Percentiles rank a stretch among this genome's conserved stretches.
Evolutionary conservation across 169 alveolate species (phyloP).

Genomic region (Babesia divergens): DNA sequence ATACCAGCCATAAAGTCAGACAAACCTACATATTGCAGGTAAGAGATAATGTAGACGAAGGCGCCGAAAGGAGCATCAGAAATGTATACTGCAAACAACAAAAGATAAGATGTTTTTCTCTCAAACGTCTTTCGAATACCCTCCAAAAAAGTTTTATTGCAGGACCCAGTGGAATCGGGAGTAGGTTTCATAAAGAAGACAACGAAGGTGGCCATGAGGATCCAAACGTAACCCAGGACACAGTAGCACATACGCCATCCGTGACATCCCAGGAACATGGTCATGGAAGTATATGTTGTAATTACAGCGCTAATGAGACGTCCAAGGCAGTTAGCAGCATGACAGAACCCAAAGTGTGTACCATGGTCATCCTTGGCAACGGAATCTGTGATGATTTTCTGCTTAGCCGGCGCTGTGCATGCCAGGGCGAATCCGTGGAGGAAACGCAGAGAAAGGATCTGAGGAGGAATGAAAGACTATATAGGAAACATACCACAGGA

Average conservation of each 20-base stretch:
- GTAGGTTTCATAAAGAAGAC: neutral
- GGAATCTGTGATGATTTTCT: constrained; percentile 31
- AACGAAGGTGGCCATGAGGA: neutral
- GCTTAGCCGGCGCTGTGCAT: constrained; percentile 40
- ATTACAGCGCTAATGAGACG: constrained; percentile 25
- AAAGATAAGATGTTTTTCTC: neutral
- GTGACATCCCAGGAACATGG: neutral
- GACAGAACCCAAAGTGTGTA: constrained; percentile 39
- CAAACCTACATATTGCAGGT: constrained; percentile 85
- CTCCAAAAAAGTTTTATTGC: neutral
- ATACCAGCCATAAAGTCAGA: constrained; percentile 83
- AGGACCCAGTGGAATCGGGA: too few relatives aligned
- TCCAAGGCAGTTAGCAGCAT: constrained; percentile 35
- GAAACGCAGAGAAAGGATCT: constrained; percentile 37
- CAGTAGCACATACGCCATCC: constrained; percentile 48
- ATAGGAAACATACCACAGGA: constrained; percentile 23
- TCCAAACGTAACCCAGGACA: constrained; percentile 9
- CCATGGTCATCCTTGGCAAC: neutral
- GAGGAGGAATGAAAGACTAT: neutral
- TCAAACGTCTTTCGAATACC: neutral
- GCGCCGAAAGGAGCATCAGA: constrained; percentile 89
- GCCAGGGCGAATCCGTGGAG: constrained; percentile 53
- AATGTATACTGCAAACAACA: constrained; percentile 53
- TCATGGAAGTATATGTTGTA: neutral
- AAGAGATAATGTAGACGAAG: constrained; percentile 84